Base-by-base conservation (phyloP, 192 early-diverging fungal species). In the Jimgerdemannia lactiflua region DNA sequence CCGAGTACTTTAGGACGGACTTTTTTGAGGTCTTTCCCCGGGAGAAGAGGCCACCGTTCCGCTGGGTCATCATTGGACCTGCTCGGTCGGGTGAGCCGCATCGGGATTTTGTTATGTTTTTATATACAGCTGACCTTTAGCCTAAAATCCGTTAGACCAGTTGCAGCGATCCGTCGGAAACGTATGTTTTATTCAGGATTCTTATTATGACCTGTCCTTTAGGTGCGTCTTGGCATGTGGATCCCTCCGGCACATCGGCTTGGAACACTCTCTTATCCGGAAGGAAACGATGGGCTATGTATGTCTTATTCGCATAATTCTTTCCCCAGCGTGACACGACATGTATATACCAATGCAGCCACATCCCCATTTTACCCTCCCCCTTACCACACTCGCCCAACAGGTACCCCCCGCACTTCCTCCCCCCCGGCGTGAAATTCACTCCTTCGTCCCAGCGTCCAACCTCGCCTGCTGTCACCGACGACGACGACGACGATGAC, bases 211-310 rank as follows among this genome's bases (percentile, higher is more conserved):
- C 29, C 29, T 29, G 29, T 29, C 29, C 29, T 29, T 29, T 29
- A 29, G 29, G 29, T 29, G 29, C 85, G 3, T 76, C 83, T 0
- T 86, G 85, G 85, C 85, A 86, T 63, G 70, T 71, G 2, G 85
- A 86, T 59, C 83, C 83, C 6, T 73, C 77, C 2, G 83, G 83
- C 40, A 85, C 83, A 3, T 82, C 80, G 79, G 83, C 83, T 39
- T 86, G 85, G 85, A 86, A 86, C 43, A 84, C 84, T 4, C 67
- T 86, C 1, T 65, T 86, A 0, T 71, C 71, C 42, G 85, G 85
- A 54, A 77, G 84, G 42, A 86, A 86, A 42, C 82, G 83, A n/a
- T 86, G 85, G 85, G 84, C 84, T 43, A 70, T 86, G 83, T 86
- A 86, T 63, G 78, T 72, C n/a, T 65, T 65, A 19, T 18, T 19